phyloP scores from a whole-genome alignment of 2,329 filamentous ascomycete species.

The Talaromyces sp. region DNA sequence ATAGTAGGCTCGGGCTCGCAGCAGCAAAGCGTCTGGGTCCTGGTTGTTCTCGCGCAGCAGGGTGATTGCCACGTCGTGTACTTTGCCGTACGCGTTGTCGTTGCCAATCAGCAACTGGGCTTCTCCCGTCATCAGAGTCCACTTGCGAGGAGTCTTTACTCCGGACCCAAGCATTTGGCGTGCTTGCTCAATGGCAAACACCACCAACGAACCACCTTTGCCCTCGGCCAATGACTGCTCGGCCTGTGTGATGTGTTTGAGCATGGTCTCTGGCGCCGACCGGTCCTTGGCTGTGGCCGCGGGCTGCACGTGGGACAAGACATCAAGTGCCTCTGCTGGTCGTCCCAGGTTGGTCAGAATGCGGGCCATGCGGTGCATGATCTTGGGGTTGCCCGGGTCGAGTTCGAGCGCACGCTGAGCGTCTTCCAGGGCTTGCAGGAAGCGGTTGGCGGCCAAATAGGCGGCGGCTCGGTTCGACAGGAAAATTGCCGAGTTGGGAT shows the following conservation, averaged over 20 bases:
- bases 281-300: conserved; percentile 79
- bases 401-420: conserved; percentile 75
- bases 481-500: conserved; percentile 82
- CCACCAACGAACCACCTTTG: conserved; percentile 80
- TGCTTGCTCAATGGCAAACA: conserved; percentile 87
- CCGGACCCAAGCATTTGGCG: conserved; percentile 70
- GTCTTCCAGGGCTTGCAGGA: conserved; percentile 76
- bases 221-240: conserved; percentile 70
- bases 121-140: conserved; percentile 87
- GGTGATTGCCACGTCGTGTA: conserved; percentile 85
- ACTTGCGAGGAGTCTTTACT: conserved; percentile 82
- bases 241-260: conserved; percentile 72
- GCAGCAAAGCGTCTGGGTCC: conserved; percentile 87
- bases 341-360: conserved; percentile 84
- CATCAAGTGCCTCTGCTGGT: conserved; percentile 78
- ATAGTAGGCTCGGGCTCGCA: conserved; percentile 83
- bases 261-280: conserved; percentile 77
- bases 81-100: conserved; percentile 81
- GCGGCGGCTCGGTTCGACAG: conserved; percentile 93
- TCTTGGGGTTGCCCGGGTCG: conserved; percentile 81
- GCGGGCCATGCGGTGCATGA: conserved; percentile 78
- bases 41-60: conserved; percentile 80
- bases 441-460: conserved; percentile 81
- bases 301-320: conserved; percentile 75
- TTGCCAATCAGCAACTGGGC: conserved; percentile 91